phyloP scores from a whole-genome alignment of 768 basidiomycete genomes.

The Pleurotus pulmonarius region DNA sequence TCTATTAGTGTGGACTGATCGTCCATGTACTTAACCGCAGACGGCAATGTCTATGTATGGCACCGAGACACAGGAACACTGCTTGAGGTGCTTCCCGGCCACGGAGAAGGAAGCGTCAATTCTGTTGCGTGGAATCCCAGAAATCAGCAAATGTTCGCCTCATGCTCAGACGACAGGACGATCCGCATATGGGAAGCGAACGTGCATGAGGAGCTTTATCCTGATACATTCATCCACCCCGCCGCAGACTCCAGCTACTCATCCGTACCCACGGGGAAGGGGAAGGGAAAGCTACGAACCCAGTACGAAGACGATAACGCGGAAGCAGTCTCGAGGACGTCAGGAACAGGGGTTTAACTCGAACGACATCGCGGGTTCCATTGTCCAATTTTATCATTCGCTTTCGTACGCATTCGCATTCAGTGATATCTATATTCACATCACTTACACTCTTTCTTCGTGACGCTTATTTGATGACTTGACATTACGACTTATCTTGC shows the following conservation, averaged over 20 bases:
- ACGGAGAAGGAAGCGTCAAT: conserved; percentile 89
- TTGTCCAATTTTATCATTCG: not conserved
- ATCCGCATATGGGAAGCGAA: conserved; percentile 87
- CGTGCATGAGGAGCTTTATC: conserved; percentile 8
- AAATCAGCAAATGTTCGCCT: conserved; percentile 90
- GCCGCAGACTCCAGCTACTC: conserved; percentile 9
- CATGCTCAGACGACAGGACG: conserved; percentile 89
- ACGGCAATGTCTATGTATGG: conserved; percentile 94
- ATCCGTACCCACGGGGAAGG: conserved; percentile 46
- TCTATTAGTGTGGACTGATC: not conserved
- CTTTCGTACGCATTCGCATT: conserved; percentile 1
- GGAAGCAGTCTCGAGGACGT: conserved; percentile 14
- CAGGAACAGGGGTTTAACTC: conserved; percentile 7
- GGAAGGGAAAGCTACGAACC: conserved; percentile 61
- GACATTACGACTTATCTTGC: conserved; percentile 1
- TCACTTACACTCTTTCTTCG: conserved; percentile 9
- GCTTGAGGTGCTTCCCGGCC: conserved; percentile 86
- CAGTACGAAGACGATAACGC: conserved; percentile 32
- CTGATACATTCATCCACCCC: conserved; percentile 11
- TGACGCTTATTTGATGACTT: conserved; percentile 1
- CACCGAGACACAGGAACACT: conserved; percentile 80
- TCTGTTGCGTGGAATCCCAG: conserved; percentile 95
- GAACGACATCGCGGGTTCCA: not conserved
- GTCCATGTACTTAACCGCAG: conserved; percentile 34
- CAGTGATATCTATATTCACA: conserved; percentile 8